These are phyloP conservation scores for Sophora flavescens DNA, from an alignment of 306 rosid species.

Conservation along the genomic window DNA sequence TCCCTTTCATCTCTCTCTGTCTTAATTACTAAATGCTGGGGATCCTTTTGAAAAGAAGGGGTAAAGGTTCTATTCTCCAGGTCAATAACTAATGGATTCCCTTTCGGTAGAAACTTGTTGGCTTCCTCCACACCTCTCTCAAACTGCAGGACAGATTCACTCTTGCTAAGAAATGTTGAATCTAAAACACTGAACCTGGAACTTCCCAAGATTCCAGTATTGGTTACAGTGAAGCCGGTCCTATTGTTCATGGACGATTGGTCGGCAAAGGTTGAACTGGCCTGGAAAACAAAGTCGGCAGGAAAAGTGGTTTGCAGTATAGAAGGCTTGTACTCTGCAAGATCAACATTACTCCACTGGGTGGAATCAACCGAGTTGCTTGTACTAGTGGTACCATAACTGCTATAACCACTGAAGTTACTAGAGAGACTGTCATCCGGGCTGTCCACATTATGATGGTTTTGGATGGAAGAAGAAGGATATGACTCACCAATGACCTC, in stretches of 20 bases:
- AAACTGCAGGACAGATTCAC: constrained; percentile 62
- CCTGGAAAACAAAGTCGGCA: constrained; percentile 60
- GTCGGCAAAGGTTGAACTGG: constrained; percentile 38
- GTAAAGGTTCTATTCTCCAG: constrained; percentile 40
- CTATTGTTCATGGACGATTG: constrained; percentile 42
- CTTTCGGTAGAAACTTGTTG: constrained; percentile 68
- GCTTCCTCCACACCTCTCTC: constrained; percentile 74
- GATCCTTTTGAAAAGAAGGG: constrained; percentile 37
- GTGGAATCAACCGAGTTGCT: constrained; percentile 44
- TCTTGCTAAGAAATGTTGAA: constrained; percentile 49
- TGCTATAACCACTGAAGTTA: constrained; percentile 45
- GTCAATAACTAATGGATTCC: constrained; percentile 49
- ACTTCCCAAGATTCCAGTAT: constrained; percentile 46
- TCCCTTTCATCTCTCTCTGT: constrained; percentile 51
- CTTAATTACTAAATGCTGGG: constrained; percentile 33
- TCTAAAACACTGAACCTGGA: constrained; percentile 42
- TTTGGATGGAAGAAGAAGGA: constrained; percentile 46
- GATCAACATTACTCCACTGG: constrained; percentile 38
- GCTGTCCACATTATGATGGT: constrained; percentile 44
- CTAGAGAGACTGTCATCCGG: constrained; percentile 47
- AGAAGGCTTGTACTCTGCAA: constrained; percentile 48
- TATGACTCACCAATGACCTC: constrained; percentile 62
- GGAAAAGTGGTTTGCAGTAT: constrained; percentile 48
- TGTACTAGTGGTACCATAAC: constrained; percentile 39
- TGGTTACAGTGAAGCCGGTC: neutral